These are phyloP conservation scores for Tolypocladium inflatum DNA, from an alignment of 2,329 filamentous ascomycete genomes.

Conservation along the genomic window DNA sequence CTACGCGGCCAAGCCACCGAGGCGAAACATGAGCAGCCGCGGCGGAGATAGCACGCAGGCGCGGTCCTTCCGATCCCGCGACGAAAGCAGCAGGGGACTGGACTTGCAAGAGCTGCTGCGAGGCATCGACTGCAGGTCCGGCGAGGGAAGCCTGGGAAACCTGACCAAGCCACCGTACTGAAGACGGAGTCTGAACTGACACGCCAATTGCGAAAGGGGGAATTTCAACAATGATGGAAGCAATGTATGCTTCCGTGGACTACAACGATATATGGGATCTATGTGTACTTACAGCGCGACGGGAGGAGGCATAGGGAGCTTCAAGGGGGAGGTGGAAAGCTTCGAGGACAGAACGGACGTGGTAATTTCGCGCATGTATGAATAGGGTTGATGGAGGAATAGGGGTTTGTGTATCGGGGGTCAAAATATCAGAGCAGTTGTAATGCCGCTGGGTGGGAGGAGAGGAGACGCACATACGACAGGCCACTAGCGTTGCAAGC, in stretches of 20 bases:
- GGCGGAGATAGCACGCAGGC: constrained; percentile 28
- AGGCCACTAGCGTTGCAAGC: not conserved
- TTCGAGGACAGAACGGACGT: not conserved
- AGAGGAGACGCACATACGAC: not conserved
- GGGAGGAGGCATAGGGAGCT: not conserved
- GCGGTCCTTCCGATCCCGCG: constrained; percentile 21
- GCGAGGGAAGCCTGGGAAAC: constrained; percentile 35
- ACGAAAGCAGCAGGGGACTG: constrained; percentile 24
- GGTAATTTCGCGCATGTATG: not conserved
- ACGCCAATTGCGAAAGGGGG: not conserved
- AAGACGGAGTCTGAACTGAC: not conserved
- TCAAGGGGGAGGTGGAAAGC: not conserved
- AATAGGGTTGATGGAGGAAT: not conserved
- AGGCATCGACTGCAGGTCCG: constrained; percentile 39
- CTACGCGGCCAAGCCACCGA: constrained; percentile 20
- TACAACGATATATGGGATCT: not conserved
- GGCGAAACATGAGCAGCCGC: constrained; percentile 31
- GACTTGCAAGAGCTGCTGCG: constrained; percentile 40
- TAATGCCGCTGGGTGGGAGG: not conserved
- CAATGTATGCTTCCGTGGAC: not conserved
- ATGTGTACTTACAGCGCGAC: not conserved
- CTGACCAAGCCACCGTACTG: constrained; percentile 41
- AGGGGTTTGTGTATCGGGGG: not conserved
- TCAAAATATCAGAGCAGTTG: not conserved
- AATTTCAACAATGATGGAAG: not conserved